Evolutionary conservation across 148 eudicot species (phyloP), one percentile per base, ranked within the genome.

Genomic region (Camellia lanceoleosa): DNA sequence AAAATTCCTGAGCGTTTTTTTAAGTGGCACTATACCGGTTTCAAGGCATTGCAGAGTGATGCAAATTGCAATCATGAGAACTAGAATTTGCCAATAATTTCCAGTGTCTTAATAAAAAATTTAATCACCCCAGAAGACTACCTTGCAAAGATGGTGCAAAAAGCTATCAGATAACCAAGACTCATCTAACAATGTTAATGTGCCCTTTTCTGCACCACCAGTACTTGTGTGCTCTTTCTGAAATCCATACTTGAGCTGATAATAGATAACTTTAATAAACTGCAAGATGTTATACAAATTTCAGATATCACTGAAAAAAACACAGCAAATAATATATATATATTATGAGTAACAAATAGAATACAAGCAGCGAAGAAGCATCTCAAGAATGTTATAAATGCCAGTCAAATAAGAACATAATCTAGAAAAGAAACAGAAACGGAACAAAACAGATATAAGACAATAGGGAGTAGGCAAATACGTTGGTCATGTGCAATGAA

Each of bases 131-230:
- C 38, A 55, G 14, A 77, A 59, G 6, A 74, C 59, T 90, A 93
- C 99, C 99, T 96, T 96, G 87, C 95, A 96, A 81, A 96, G 93
- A 70, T 85, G 90, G 85, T 88, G 86, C 83, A 96, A 83, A 88
- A 96, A 96, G 86, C 90, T 96, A 85, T 92, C 98, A 78, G 98
- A 85, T 67, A 96, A 88, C 94, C 93, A 96, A 71, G 98, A 92
- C 84, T 96, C 99, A 60, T 96, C 99, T 80, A 96, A 83, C 86
- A 89, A 79, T 44, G 88, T 74, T 13, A 86, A 76, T n/a, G 89
- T 82, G 77, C 90, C 88, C 79, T 86, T 86, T 74, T 85, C 86
- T 80, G 71, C 75, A 56, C 77, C 76, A 54, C 61, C 79, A 74
- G 55, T 82, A 73, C 83, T 86, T 14, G 81, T 76, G 23, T 65